Conservation (phyloP, 495 filamentous ascomycete species). For the Penicillium chermesinum region DNA sequence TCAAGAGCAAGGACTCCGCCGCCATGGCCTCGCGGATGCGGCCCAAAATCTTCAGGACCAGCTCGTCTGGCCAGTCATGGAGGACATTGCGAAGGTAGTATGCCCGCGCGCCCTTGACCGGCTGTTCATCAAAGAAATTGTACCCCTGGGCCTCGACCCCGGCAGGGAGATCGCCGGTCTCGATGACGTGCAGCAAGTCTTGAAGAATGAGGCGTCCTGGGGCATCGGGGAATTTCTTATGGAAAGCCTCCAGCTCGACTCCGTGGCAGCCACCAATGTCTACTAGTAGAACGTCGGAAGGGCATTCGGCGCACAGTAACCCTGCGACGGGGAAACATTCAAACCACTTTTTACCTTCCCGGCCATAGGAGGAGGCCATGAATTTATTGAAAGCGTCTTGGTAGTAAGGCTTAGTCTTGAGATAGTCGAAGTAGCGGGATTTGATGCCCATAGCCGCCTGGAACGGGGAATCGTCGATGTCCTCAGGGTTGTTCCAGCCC, state of each 20-base stretch:
- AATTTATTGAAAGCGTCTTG: slow-evolving; percentile 4
- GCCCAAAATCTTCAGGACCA: slow-evolving; percentile 1
- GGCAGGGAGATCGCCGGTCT: not conserved
- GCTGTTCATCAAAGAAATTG: slow-evolving; percentile 4
- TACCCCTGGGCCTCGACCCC: not conserved
- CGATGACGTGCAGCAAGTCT: slow-evolving; percentile 3
- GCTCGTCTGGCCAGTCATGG: slow-evolving; percentile 7
- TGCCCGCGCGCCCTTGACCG: slow-evolving; percentile 1
- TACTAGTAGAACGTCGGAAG: not conserved
- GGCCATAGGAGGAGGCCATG: slow-evolving; percentile 1
- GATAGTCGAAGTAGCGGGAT: slow-evolving; percentile 6
- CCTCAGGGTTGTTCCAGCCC: slow-evolving; percentile 3
- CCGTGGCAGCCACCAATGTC: slow-evolving; percentile 2
- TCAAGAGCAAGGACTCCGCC: not conserved
- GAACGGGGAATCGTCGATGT: slow-evolving; percentile 2
- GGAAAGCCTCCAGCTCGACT: not conserved
- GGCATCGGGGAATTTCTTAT: not conserved
- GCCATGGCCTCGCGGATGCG: slow-evolving; percentile 2
- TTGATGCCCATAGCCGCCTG: not conserved
- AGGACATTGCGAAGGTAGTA: slow-evolving; percentile 7
- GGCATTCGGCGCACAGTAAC: not conserved
- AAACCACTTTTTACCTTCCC: not conserved
- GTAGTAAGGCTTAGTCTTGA: slow-evolving; percentile 3
- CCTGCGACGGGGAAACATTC: not conserved
- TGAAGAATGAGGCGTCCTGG: not conserved